Evolutionary conservation across 2,329 filamentous ascomycete genomes (phyloP).

Genomic region (Trichoderma afroharzianum): DNA sequence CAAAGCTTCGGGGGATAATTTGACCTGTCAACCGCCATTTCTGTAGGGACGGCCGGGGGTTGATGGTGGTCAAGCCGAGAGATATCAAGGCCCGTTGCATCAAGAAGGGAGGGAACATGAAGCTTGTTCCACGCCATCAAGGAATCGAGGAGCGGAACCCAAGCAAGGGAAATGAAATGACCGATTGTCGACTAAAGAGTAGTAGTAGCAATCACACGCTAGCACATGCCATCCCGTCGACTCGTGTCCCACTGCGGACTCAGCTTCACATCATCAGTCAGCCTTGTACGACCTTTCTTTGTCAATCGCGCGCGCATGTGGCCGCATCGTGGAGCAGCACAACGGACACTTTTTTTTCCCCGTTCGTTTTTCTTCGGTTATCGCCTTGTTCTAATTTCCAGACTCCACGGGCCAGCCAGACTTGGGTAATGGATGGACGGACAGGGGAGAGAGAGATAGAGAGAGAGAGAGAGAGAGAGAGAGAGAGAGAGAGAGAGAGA

Average conservation of each 20-base stretch:
- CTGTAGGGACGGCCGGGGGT: not conserved
- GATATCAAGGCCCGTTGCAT: not conserved
- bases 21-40: not conserved
- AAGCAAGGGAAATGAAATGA: not conserved
- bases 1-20: not conserved
- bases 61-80: not conserved
- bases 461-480: not conserved
- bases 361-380: constrained; percentile 9
- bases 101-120: not conserved
- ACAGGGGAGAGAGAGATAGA: not conserved
- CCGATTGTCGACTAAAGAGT: not conserved
- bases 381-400: constrained; percentile 5
- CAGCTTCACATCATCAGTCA: not conserved
- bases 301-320: constrained; percentile 8
- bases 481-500: not conserved
- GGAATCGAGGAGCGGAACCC: not conserved
- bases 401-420: not conserved
- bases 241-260: not conserved
- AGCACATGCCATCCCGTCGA: not conserved
- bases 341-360: not conserved
- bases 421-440: not conserved
- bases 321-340: constrained; percentile 6
- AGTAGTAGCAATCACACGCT: not conserved
- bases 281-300: not conserved
- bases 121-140: not conserved